Evolutionary conservation across 2,329 filamentous ascomycete species (phyloP).

Genomic region (Cryphonectria radicalis): DNA sequence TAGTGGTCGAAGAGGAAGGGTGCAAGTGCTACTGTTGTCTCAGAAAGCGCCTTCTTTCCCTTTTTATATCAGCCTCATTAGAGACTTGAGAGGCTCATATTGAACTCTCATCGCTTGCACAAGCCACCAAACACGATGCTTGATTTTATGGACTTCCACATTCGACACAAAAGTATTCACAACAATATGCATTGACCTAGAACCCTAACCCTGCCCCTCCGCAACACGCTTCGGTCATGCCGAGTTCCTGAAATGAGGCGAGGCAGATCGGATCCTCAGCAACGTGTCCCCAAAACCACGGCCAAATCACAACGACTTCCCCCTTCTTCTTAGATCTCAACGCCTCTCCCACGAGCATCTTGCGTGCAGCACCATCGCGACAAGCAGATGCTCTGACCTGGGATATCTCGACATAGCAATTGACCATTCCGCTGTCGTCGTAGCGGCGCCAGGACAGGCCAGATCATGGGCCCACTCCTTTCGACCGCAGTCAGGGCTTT

Average conservation of each 20-base stretch:
- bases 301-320: not conserved
- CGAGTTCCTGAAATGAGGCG: not conserved
- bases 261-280: slow-evolving; percentile 4
- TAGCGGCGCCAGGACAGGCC: slow-evolving; percentile 6
- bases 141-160: too few species aligned
- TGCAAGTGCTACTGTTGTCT: not conserved
- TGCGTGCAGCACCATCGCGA: not conserved
- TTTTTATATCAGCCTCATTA: not conserved
- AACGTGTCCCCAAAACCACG: slow-evolving; percentile 12
- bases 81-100: not conserved
- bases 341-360: not conserved
- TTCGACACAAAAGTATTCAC: not conserved
- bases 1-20: not conserved
- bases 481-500: slow-evolving; percentile 30
- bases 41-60: not conserved
- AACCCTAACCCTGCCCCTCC: slow-evolving; percentile 8
- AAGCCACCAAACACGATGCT: not conserved
- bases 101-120: not conserved
- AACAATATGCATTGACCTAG: not conserved
- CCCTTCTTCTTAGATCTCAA: not conserved
- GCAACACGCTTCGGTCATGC: not conserved
- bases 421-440: not conserved
- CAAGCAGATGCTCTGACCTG: not conserved
- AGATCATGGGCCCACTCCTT: slow-evolving; percentile 25
- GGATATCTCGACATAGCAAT: not conserved